Conservation (phyloP, 192 early-diverging fungal genomes). For the Coemansia sp. region DNA sequence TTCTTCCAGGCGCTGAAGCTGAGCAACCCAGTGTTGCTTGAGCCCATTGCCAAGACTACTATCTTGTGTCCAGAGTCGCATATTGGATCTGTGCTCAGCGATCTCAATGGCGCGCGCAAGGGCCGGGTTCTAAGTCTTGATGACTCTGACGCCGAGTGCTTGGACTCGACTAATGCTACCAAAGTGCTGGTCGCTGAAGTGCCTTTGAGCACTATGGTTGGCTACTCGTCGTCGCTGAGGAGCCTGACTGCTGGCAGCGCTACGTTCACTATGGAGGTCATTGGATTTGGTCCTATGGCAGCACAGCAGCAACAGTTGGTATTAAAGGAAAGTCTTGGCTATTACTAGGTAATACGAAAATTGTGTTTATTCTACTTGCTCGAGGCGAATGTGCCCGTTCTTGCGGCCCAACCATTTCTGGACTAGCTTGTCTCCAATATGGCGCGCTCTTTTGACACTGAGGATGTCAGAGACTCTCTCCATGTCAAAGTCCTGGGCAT, state of each 20-base stretch:
- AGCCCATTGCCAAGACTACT: slow-evolving; percentile 83
- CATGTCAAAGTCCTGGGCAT: slow-evolving; percentile 9
- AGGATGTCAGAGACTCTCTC: background rate
- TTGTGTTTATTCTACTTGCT: background rate
- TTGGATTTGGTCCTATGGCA: slow-evolving; percentile 80
- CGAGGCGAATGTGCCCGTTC: background rate
- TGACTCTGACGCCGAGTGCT: slow-evolving; percentile 25
- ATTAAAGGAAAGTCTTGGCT: slow-evolving; percentile 68
- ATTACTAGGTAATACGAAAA: slow-evolving; percentile 28
- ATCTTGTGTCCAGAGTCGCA: slow-evolving; percentile 71
- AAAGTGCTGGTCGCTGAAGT: slow-evolving; percentile 60
- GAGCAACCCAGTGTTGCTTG: slow-evolving; percentile 60
- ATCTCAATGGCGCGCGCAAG: slow-evolving; percentile 76
- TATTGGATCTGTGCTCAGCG: slow-evolving; percentile 80
- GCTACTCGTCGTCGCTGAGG: slow-evolving; percentile 80
- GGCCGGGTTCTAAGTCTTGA: slow-evolving; percentile 71
- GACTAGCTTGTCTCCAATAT: background rate
- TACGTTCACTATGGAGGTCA: slow-evolving; percentile 81
- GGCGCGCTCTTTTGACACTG: background rate
- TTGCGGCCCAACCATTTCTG: background rate
- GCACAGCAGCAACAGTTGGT: slow-evolving; percentile 72
- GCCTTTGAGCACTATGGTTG: slow-evolving; percentile 82
- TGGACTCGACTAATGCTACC: slow-evolving; percentile 14
- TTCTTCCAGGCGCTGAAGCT: slow-evolving; percentile 61
- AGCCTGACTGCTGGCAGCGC: slow-evolving; percentile 89